These are phyloP conservation scores for Wickerhamiella lipophila DNA, from an alignment of 805 yeast species.

Conservation along the genomic window DNA sequence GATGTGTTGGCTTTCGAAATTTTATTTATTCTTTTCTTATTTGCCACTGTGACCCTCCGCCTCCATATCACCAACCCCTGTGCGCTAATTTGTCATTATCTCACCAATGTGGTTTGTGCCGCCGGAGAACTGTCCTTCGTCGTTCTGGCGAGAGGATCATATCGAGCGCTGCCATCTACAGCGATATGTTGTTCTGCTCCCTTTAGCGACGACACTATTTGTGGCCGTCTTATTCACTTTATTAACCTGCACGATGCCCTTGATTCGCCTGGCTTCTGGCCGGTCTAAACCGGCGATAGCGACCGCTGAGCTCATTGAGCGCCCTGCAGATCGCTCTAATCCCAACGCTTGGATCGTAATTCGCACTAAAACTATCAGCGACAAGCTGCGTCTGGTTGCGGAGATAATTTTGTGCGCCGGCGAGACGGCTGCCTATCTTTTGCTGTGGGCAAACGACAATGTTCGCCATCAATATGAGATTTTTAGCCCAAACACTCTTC, in stretches of 20 bases:
- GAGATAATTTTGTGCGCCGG: conserved; percentile 17
- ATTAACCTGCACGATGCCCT: not conserved
- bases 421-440: conserved; percentile 8
- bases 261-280: not conserved
- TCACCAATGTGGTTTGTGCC: conserved; percentile 4
- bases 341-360: conserved; percentile 16
- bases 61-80: not conserved
- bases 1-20: no score
- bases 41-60: not conserved
- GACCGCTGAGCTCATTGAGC: not conserved
- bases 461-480: conserved; percentile 9
- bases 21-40: no score
- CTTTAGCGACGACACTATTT: conserved; percentile 9
- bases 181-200: conserved; percentile 18
- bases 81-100: not conserved
- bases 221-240: not conserved
- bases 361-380: conserved; percentile 17
- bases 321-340: conserved; percentile 18
- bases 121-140: conserved; percentile 12
- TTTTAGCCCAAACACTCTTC: conserved; percentile 16
- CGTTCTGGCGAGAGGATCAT: conserved; percentile 22
- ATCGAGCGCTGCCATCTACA: conserved; percentile 20
- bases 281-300: not conserved
- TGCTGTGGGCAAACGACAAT: not conserved
- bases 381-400: conserved; percentile 16